Evolutionary conservation across 1,139 yeast genomes (phyloP).

Genomic region (Petasospora rhodanensis): DNA sequence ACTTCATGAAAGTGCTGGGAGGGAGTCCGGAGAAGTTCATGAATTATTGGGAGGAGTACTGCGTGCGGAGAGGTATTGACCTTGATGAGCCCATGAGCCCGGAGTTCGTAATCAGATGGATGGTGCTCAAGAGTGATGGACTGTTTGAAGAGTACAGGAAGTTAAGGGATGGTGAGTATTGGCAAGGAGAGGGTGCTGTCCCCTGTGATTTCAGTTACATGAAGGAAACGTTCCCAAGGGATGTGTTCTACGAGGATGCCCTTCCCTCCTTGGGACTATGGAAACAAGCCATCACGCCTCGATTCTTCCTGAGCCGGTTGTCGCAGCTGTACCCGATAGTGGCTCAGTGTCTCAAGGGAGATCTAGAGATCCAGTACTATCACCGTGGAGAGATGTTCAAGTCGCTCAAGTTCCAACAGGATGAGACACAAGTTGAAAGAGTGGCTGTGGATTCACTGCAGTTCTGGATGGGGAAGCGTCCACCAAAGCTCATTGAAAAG

Average conservation of each 20-base stretch:
- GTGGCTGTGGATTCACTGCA: conserved; percentile 31
- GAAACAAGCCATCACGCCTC: conserved; percentile 50
- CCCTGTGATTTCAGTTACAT: no score
- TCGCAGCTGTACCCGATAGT: conserved; percentile 43
- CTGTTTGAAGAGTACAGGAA: no score
- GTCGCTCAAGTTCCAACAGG: conserved; percentile 35
- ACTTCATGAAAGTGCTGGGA: conserved; percentile 37
- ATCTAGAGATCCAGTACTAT: conserved; percentile 51
- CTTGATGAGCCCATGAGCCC: conserved; percentile 46
- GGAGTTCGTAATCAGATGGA: conserved; percentile 33
- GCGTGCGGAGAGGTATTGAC: conserved; percentile 40
- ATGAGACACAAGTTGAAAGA: conserved; percentile 26
- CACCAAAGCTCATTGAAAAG: conserved; percentile 7
- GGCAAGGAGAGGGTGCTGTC: not conserved
- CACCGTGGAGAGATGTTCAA: conserved; percentile 37
- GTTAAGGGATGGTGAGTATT: conserved; percentile 44
- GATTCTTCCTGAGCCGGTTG: conserved; percentile 52
- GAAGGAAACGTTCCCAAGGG: no score
- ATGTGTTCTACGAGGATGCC: conserved; percentile 26
- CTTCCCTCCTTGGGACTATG: conserved; percentile 42
- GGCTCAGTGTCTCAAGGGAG: conserved; percentile 33
- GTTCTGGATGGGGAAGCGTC: conserved; percentile 11
- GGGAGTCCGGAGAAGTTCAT: conserved; percentile 28
- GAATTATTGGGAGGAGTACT: conserved; percentile 40
- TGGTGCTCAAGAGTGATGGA: conserved; percentile 31